Evolutionary conservation across 768 basidiomycete species (phyloP), one percentile per base, ranked within the genome.

Genomic region (Tulasnella sp.): DNA sequence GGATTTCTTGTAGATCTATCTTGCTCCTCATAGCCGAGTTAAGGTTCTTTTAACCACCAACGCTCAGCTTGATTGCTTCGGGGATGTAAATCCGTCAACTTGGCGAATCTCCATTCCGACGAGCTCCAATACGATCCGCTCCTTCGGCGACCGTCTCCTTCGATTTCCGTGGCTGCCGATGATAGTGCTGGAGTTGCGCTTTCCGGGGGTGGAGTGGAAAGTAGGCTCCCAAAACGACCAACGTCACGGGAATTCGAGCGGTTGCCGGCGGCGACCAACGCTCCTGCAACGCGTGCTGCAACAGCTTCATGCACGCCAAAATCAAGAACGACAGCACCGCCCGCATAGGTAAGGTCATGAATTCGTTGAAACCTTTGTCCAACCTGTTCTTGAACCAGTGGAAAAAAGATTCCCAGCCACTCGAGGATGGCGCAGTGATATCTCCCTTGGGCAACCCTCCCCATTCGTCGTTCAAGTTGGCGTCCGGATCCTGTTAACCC

Each of bases 161-260:
- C 60, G 60, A 3, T 24, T 31, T 28, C 28, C 37, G 44, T 46
- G 16, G 60, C 46, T 22, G 69, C 54, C 44, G 82, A 54, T 2
- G 86, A 86, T 8, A 88, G 20, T 31, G 76, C 87, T 85, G 50
- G 50, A 22, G 44, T 50, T 41, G 20, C 64, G 31, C 31, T 46
- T 42, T 28, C 22, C 72, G 46, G 41, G 14, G 76, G 78, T 20
- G 80, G 50, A 5, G 77, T 75, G 60, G 81, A 93, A 97, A 97
- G 88, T 97, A 98, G 22, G 94, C 96, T 14, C 97, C 96, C 60
- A 98, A 91, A 8, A 98, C 96, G 80, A 98, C 89, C 37, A 98
- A 88, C 2, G 97, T 98, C 40, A 98, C 84, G 0, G 97, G 97
- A 81, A 16, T 98, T 93, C 11, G 93, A 92, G 81, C 94, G 95